These are phyloP conservation scores for Penicillium dipodomyicola DNA, from an alignment of 495 filamentous ascomycete species.

Conservation along the genomic window DNA sequence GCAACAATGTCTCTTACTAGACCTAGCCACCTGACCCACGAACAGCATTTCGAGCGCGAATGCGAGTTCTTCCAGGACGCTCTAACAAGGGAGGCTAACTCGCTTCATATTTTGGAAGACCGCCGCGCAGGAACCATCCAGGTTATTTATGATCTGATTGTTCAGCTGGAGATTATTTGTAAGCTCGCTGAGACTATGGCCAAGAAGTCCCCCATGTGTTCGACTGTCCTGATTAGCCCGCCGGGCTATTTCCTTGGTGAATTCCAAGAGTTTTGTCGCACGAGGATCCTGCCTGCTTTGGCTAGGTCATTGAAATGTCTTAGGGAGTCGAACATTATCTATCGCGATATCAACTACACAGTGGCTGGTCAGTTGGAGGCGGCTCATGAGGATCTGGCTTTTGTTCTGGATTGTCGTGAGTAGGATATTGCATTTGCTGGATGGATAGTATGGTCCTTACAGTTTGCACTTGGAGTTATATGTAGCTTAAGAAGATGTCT, in stretches of 20 bases:
- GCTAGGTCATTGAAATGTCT: not conserved
- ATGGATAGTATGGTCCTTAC: not conserved
- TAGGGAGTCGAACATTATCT: not conserved
- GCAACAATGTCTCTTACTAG: not conserved
- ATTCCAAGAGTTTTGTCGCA: not conserved
- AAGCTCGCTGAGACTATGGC: not conserved
- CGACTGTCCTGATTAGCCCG: not conserved
- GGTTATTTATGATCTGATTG: not conserved
- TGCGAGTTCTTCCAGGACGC: not conserved
- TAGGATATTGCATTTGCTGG: not conserved
- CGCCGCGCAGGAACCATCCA: not conserved
- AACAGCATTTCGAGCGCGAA: not conserved
- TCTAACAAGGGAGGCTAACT: not conserved
- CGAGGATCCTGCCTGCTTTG: not conserved
- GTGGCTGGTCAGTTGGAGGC: not conserved
- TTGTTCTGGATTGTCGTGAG: not conserved
- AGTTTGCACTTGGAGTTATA: not conserved
- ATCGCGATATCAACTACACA: not conserved
- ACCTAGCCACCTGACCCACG: not conserved
- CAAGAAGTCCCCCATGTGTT: not conserved
- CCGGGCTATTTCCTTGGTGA: not conserved
- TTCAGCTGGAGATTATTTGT: not conserved
- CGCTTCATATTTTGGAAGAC: not conserved
- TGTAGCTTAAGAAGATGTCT: not conserved
- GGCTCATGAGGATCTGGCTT: not conserved